phyloP scores from a whole-genome alignment of 179 eudicot genomes.

The Corrigiola litoralis region DNA sequence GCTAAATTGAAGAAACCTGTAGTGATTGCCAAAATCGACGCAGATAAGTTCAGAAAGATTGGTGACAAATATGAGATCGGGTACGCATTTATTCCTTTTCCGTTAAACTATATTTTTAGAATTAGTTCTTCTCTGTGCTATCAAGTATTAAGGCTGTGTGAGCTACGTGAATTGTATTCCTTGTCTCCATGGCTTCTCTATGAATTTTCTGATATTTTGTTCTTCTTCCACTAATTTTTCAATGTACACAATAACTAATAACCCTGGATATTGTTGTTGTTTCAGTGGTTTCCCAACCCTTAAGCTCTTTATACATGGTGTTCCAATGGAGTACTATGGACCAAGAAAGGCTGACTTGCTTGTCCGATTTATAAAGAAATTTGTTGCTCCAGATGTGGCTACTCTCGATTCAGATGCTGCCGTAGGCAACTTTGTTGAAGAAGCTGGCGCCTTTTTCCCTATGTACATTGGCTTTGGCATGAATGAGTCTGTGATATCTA shows the following conservation, averaged over 20 bases:
- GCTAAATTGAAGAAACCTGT: slow-evolving; percentile 70
- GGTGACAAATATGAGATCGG: slow-evolving; percentile 73
- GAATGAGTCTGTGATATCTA: slow-evolving; percentile 57
- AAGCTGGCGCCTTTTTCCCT: slow-evolving; percentile 66
- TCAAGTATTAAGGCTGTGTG: no score
- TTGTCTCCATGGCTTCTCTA: neutral
- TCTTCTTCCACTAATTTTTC: neutral
- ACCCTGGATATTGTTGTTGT: slow-evolving; percentile 9
- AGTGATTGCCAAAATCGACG: slow-evolving; percentile 81
- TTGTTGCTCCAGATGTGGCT: slow-evolving; percentile 82
- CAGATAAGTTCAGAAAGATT: slow-evolving; percentile 71
- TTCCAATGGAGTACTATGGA: slow-evolving; percentile 75
- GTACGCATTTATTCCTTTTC: slow-evolving; percentile 45
- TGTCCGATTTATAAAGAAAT: slow-evolving; percentile 67
- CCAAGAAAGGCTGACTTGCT: slow-evolving; percentile 72
- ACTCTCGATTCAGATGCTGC: slow-evolving; percentile 68
- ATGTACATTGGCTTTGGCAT: slow-evolving; percentile 81
- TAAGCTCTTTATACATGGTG: slow-evolving; percentile 79
- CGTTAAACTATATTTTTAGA: neutral
- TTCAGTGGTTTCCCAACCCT: slow-evolving; percentile 93
- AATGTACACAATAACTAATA: neutral
- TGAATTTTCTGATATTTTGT: neutral
- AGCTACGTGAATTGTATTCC: no score
- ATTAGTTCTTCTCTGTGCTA: neutral
- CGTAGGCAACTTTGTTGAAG: slow-evolving; percentile 56